Evolutionary conservation across 2,329 filamentous ascomycete species (phyloP).

Genomic region (Helotiales sp.): DNA sequence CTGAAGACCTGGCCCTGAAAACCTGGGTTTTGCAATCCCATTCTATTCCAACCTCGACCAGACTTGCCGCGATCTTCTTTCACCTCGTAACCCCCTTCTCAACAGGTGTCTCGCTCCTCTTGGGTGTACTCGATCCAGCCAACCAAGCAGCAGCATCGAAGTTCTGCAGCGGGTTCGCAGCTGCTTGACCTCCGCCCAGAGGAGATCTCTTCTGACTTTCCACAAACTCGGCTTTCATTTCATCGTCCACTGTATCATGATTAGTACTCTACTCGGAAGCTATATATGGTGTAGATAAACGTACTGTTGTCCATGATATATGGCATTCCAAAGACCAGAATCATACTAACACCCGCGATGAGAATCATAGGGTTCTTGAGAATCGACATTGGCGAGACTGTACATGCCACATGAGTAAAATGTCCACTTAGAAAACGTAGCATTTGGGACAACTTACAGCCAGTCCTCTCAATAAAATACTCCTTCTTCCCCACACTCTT

Average conservation of each 20-base stretch:
- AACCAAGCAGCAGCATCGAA: slow-evolving; percentile 74
- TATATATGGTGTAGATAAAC: no score
- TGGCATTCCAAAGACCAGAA: slow-evolving; percentile 88
- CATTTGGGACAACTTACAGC: slow-evolving; percentile 64
- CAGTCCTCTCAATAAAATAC: slow-evolving; percentile 76
- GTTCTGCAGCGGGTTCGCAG: slow-evolving; percentile 57
- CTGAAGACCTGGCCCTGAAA: no score
- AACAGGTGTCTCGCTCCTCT: slow-evolving; percentile 37
- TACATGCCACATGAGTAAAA: background rate
- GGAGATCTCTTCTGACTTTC: slow-evolving; percentile 81
- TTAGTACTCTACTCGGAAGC: background rate
- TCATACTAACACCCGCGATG: slow-evolving; percentile 82
- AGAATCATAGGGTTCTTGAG: slow-evolving; percentile 97
- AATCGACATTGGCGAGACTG: slow-evolving; percentile 79
- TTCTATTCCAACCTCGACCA: background rate
- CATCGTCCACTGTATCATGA: slow-evolving; percentile 80
- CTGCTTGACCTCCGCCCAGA: slow-evolving; percentile 58
- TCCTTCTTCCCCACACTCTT: slow-evolving; percentile 64
- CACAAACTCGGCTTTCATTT: slow-evolving; percentile 90
- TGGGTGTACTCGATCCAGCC: slow-evolving; percentile 53
- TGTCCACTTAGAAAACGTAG: background rate
- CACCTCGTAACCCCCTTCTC: slow-evolving; percentile 36
- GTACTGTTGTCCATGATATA: slow-evolving; percentile 94
- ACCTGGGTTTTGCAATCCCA: no score
- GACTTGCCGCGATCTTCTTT: no score